These are phyloP conservation scores for Penicillium aurantiogriseum DNA, from an alignment of 2,329 filamentous ascomycete genomes.

Conservation along the genomic window DNA sequence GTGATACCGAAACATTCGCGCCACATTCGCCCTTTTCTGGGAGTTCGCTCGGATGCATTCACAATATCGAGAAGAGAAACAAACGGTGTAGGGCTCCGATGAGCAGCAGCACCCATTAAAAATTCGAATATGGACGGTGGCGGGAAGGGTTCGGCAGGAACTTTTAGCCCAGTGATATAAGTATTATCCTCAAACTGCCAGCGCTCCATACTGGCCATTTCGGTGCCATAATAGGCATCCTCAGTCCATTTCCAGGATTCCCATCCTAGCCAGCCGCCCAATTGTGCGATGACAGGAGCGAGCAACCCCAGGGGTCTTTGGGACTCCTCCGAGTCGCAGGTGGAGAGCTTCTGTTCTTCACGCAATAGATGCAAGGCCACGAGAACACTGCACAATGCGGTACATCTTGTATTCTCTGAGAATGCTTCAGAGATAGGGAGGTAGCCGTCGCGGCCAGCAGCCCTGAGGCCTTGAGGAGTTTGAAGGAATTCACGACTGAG, in stretches of 20 bases:
- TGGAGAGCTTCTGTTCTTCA: slow-evolving; percentile 83
- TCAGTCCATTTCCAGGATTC: slow-evolving; percentile 56
- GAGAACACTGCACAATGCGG: slow-evolving; percentile 67
- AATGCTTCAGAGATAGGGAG: slow-evolving; percentile 61
- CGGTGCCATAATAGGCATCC: slow-evolving; percentile 59
- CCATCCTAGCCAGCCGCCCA: slow-evolving; percentile 81
- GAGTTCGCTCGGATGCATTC: slow-evolving; percentile 30
- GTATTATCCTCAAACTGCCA: slow-evolving; percentile 59
- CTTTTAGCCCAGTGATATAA: slow-evolving; percentile 43
- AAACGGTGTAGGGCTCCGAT: slow-evolving; percentile 41
- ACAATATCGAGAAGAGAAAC: slow-evolving; percentile 53
- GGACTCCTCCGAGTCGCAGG: slow-evolving; percentile 52
- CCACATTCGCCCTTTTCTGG: slow-evolving; percentile 34
- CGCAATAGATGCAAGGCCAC: slow-evolving; percentile 78
- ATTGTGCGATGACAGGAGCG: slow-evolving; percentile 73
- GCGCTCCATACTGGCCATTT: slow-evolving; percentile 55
- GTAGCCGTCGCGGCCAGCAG: slow-evolving; percentile 58
- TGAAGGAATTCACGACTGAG: slow-evolving; percentile 65
- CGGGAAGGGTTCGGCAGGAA: slow-evolving; percentile 51
- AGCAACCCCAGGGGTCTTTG: slow-evolving; percentile 53
- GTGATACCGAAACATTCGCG: slow-evolving; percentile 46
- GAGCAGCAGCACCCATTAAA: slow-evolving; percentile 46
- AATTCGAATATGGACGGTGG: slow-evolving; percentile 62
- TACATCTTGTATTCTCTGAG: slow-evolving; percentile 57
- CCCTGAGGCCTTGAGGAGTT: slow-evolving; percentile 57